These are phyloP conservation scores for Zoysia japonica DNA, from an alignment of 176 grass and related monocot genomes.

Conservation along the genomic window DNA sequence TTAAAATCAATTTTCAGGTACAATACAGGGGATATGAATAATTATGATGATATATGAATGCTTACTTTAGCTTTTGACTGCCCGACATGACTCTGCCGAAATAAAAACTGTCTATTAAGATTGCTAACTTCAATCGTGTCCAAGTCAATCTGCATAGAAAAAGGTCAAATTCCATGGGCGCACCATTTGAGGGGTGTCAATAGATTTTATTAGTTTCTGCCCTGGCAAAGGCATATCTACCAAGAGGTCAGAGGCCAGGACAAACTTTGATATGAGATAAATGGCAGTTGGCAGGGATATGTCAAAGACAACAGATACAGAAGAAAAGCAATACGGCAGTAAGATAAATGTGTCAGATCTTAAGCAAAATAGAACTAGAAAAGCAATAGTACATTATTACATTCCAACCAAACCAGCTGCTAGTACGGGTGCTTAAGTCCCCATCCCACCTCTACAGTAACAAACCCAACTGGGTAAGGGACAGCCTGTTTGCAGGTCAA, in stretches of 20 bases:
- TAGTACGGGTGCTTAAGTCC: not conserved
- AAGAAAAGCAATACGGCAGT: not conserved
- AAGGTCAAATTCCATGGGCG: constrained; percentile 14
- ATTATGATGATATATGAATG: not conserved
- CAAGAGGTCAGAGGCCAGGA: constrained; percentile 5
- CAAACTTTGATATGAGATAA: not conserved
- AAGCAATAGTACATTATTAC: not conserved
- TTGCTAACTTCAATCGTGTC: constrained; percentile 99
- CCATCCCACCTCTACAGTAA: not conserved
- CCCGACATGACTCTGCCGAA: constrained; percentile 95
- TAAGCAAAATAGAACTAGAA: not conserved
- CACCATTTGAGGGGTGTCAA: not conserved
- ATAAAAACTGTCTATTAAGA: constrained; percentile 96
- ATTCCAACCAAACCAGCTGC: not conserved
- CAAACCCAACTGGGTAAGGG: not conserved
- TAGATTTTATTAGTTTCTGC: constrained; percentile 10
- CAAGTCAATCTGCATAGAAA: constrained; percentile 83
- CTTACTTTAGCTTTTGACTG: constrained; percentile 93
- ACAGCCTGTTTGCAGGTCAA: not conserved
- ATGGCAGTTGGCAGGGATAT: not conserved
- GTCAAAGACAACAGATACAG: not conserved
- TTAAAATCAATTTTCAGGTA: not conserved
- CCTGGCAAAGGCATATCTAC: constrained; percentile 9
- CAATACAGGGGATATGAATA: not conserved
- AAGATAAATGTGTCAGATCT: not conserved